Conservation (phyloP, 768 basidiomycete species). For the Kondoa malvinella region DNA sequence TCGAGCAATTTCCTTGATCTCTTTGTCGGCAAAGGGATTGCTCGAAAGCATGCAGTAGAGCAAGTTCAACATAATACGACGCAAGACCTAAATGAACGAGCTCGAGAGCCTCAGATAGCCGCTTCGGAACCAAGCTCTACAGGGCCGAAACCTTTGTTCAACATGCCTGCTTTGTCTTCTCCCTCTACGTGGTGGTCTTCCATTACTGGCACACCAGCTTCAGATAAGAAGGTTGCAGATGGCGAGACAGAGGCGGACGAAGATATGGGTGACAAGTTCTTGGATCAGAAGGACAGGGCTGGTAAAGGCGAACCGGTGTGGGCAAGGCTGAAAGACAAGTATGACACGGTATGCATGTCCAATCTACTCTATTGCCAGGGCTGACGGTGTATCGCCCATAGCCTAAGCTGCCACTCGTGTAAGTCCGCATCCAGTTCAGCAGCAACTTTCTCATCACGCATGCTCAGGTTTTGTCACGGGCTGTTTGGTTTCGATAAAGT, state of each 20-base stretch:
- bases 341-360: too few species aligned
- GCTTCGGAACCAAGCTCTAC: not conserved
- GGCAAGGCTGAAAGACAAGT: not conserved
- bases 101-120: not conserved
- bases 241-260: not conserved
- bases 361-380: too few species aligned
- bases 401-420: too few species aligned
- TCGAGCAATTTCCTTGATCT: not conserved
- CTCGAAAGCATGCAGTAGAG: not conserved
- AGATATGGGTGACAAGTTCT: not conserved
- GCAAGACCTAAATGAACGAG: not conserved
- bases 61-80: not conserved
- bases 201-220: not conserved
- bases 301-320: not conserved
- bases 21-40: not conserved
- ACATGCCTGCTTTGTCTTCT: not conserved
- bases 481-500: slow-evolving; percentile 61
- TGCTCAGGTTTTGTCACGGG: slow-evolving; percentile 5
- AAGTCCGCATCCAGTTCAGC: too few species aligned
- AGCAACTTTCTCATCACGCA: too few species aligned
- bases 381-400: too few species aligned
- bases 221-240: not conserved
- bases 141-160: not conserved
- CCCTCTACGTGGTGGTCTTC: not conserved
- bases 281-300: not conserved